Base-by-base conservation (phyloP, 305 asterid genomes). In the Plantago lanceolata region DNA sequence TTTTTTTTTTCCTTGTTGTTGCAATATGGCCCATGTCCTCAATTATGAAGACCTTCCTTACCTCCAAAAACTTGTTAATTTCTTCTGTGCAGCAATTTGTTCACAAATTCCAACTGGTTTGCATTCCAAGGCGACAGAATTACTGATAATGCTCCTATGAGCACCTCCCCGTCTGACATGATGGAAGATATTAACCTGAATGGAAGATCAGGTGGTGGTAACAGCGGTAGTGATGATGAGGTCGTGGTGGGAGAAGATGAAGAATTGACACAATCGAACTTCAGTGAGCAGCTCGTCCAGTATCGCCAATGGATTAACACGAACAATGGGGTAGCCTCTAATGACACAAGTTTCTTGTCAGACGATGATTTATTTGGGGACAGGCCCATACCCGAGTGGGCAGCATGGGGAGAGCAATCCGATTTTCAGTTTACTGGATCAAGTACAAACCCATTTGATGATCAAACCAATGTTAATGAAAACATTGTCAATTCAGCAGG, bases 81-180 rank as follows among this genome's bases (percentile, higher is more conserved):
- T 55, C 60, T 54, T 51, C 29, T 51, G 21, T 28, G 17, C 60
- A 55, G 60, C 90, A 90, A 95, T 57, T 80, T 94, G 89, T 94
- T 94, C 83, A 90, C 99, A 63, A 94, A 94, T 73, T 90, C 97
- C 76, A 88, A 94, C 80, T 94, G 99, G 99, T 94, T 94, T 78
- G 94, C 96, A 2, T 94, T 94, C 77, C 93, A 90, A 86, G 99
- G 90, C 31, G 96, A 86, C 52, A 75, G 78, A 74, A 66, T 33
- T 59, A 89, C 82, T 67, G 85, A 76, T 61, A 79, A 73, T 66
- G 73, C 72, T 47, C 75, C 83, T 35, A 75, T 67, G 61, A 82
- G 66, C 66, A 65, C 82, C 74, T 79, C 94, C 51, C 75, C 87
- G 19, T 72, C 87, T 53, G 90, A 88, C 33, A 64, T 69, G 31